Conservation (phyloP, 805 yeast species). For the Candida endomychidarum region DNA sequence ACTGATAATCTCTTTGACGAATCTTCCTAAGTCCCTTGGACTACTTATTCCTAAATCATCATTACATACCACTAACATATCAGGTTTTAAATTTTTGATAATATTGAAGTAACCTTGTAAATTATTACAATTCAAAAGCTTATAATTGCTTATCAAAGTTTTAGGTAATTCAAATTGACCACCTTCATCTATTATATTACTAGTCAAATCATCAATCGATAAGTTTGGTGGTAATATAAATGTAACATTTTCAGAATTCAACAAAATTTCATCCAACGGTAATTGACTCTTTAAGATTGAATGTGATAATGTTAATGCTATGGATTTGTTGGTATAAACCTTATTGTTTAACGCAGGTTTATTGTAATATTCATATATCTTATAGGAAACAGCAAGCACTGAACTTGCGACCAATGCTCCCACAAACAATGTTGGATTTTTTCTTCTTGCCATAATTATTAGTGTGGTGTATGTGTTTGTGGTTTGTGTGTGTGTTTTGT, state of each 20-base stretch:
- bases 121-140: slow-evolving; percentile 39
- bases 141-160: slow-evolving; percentile 31
- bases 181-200: slow-evolving; percentile 17
- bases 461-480: too few species aligned
- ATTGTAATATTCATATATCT: slow-evolving; percentile 25
- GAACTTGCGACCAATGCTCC: slow-evolving; percentile 39
- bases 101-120: slow-evolving; percentile 41
- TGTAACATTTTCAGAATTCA: slow-evolving; percentile 39
- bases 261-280: slow-evolving; percentile 39
- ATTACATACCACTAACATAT: slow-evolving; percentile 38
- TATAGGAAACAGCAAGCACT: slow-evolving; percentile 32
- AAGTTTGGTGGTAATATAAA: slow-evolving; percentile 46
- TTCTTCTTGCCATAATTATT: slow-evolving; percentile 18
- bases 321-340: slow-evolving; percentile 30
- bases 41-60: slow-evolving; percentile 40
- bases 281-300: slow-evolving; percentile 36
- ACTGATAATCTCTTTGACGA: slow-evolving; percentile 35
- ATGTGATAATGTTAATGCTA: slow-evolving; percentile 43
- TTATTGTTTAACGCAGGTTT: not conserved
- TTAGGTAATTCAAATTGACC: slow-evolving; percentile 19
- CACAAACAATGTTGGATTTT: slow-evolving; percentile 29
- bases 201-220: slow-evolving; percentile 36
- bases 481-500: too few species aligned
- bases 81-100: slow-evolving; percentile 42
- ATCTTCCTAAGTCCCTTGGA: slow-evolving; percentile 37